Evolutionary conservation across 2,329 filamentous ascomycete species (phyloP).

Genomic region (Amauroascus niger): DNA sequence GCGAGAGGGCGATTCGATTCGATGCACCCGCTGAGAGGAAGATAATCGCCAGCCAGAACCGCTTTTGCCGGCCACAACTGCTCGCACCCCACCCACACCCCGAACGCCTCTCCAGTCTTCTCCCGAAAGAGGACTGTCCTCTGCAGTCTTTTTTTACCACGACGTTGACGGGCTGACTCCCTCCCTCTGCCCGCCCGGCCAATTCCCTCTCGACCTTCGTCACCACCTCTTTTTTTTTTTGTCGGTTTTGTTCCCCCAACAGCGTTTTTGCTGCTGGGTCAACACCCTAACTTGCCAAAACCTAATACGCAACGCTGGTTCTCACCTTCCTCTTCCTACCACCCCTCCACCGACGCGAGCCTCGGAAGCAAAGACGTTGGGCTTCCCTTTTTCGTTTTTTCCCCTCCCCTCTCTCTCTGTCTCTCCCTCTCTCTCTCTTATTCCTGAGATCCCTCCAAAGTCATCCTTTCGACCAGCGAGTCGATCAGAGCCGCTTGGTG

Average conservation of each 20-base stretch:
- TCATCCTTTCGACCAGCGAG: neutral
- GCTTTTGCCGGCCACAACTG: neutral
- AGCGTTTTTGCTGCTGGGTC: slow-evolving; percentile 5
- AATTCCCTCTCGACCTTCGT: neutral
- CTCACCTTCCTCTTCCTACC: slow-evolving; percentile 4
- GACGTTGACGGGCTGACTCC: neutral
- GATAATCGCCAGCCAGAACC: no score
- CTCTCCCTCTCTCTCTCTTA: no score
- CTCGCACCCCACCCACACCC: neutral
- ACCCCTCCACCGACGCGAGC: neutral
- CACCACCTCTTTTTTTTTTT: neutral
- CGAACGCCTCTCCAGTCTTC: neutral
- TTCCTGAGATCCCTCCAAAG: neutral
- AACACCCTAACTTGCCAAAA: slow-evolving; percentile 2
- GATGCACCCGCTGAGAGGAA: neutral
- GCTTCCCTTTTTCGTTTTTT: neutral
- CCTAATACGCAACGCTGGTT: neutral
- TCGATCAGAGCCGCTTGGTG: neutral
- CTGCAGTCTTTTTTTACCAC: no score
- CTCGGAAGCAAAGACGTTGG: slow-evolving; percentile 1
- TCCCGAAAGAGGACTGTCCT: neutral
- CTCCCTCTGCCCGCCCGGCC: neutral
- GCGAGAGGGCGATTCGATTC: slow-evolving; percentile 7
- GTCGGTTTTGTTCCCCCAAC: slow-evolving; percentile 2
- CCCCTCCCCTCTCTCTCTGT: neutral